A percentile compares a stretch with the other conserved stretches of the same genome.
Evolutionary conservation across 768 basidiomycete genomes (phyloP).

Genomic region (Hypholoma sublateritium): DNA sequence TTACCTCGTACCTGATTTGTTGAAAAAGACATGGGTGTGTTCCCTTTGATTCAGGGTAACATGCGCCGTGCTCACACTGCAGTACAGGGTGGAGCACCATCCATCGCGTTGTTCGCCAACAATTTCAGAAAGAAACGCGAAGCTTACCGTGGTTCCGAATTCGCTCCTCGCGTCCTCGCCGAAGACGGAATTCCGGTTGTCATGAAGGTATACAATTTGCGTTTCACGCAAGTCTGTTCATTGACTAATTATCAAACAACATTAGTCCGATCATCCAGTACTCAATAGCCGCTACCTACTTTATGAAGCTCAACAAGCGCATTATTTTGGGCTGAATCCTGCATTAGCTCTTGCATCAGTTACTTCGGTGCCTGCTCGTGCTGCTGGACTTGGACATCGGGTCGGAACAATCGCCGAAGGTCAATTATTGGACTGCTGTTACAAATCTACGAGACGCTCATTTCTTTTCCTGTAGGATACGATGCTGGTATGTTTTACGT

Average conservation of each 20-base stretch:
- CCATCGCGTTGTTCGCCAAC: constrained; percentile 72
- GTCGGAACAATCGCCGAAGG: constrained; percentile 62
- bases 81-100: constrained; percentile 49
- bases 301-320: constrained; percentile 70
- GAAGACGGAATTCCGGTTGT: constrained; percentile 65
- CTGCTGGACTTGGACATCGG: constrained; percentile 66
- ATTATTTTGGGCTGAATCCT: constrained; percentile 61
- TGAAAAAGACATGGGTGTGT: constrained; percentile 67
- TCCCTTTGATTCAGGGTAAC: not conserved
- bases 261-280: constrained; percentile 55
- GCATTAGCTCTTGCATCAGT: constrained; percentile 61
- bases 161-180: constrained; percentile 69
- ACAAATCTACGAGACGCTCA: constrained; percentile 4
- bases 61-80: not conserved
- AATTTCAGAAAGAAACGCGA: constrained; percentile 52
- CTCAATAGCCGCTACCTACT: constrained; percentile 65
- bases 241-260: not conserved
- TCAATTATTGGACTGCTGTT: constrained; percentile 10
- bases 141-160: constrained; percentile 68
- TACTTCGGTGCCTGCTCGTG: constrained; percentile 61
- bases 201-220: constrained; percentile 56
- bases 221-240: not conserved
- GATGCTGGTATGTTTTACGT: constrained; percentile 51
- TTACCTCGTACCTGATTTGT: constrained; percentile 72
- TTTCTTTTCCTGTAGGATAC: constrained; percentile 43